Evolutionary conservation across 2,329 filamentous ascomycete species (phyloP).

Genomic region (Monilinia aucupariae): DNA sequence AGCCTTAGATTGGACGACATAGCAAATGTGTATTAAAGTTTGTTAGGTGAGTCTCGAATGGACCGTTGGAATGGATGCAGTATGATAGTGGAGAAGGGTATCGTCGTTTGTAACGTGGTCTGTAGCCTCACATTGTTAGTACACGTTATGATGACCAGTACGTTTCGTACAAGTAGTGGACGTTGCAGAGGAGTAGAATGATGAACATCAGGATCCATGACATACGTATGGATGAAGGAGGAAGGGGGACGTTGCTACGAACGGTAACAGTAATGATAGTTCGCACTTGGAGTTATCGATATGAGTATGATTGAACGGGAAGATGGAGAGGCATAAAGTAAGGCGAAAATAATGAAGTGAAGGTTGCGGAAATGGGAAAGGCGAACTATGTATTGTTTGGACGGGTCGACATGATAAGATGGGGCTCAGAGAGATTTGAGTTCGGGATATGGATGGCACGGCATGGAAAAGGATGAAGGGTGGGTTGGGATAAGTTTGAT

Average conservation of each 20-base stretch:
- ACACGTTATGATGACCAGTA: constrained; percentile 11
- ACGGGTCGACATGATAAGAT: constrained; percentile 20
- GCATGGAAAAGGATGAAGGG: constrained; percentile 15
- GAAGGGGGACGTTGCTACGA: constrained; percentile 9
- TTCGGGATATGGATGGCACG: constrained; percentile 19
- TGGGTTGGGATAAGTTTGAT: constrained; percentile 10
- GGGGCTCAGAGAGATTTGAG: constrained; percentile 23
- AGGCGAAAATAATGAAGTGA: constrained; percentile 24
- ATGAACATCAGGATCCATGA: constrained; percentile 10
- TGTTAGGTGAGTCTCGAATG: constrained; percentile 15
- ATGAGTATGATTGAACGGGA: constrained; percentile 23
- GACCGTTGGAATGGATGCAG: constrained; percentile 2
- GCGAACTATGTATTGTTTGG: constrained; percentile 30
- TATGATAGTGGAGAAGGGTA: constrained; percentile 16
- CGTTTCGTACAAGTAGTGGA: constrained; percentile 6
- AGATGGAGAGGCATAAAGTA: constrained; percentile 25
- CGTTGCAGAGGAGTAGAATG: not conserved
- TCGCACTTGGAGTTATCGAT: constrained; percentile 14
- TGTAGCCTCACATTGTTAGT: constrained; percentile 25
- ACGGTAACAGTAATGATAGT: constrained; percentile 20
- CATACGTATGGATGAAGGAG: constrained; percentile 14
- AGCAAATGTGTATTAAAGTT: constrained; percentile 17
- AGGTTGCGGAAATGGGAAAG: constrained; percentile 21
- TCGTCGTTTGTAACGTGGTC: constrained; percentile 18
- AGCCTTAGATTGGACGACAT: constrained; percentile 28